Evolutionary conservation across 176 grass and related monocot species (phyloP).

Genomic region (Calamus simplicifolius): DNA sequence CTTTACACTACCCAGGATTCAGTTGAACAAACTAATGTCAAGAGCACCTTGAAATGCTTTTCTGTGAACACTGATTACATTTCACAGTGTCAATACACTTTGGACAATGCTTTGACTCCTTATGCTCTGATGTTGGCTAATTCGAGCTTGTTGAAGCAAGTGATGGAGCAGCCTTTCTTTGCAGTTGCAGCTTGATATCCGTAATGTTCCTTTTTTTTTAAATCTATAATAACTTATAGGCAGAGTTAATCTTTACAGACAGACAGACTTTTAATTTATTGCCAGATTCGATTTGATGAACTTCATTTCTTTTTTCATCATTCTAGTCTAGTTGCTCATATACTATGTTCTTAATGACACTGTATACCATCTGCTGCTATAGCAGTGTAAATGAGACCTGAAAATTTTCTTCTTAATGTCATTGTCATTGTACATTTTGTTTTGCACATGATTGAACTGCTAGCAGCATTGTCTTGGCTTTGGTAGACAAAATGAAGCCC

Average conservation of each 20-base stretch:
- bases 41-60: slow-evolving; percentile 97
- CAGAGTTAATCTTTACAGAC: slow-evolving; percentile 22
- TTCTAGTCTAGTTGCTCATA: background rate
- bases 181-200: slow-evolving; percentile 90
- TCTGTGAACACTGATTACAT: slow-evolving; percentile 99
- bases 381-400: too few relatives aligned
- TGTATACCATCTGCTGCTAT: background rate
- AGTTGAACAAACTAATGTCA: slow-evolving; percentile 79
- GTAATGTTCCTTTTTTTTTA: slow-evolving; percentile 84
- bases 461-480: too few relatives aligned
- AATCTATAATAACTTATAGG: slow-evolving; percentile 5
- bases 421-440: too few relatives aligned
- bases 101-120: slow-evolving; percentile 98
- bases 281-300: too few relatives aligned
- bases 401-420: too few relatives aligned
- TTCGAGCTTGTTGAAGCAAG: slow-evolving; percentile 99
- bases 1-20: slow-evolving; percentile 98
- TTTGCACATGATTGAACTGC: too few relatives aligned
- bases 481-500: too few relatives aligned
- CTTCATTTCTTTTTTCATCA: background rate
- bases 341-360: background rate
- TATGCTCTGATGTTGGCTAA: slow-evolving; percentile 98
- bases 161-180: slow-evolving; percentile 76
- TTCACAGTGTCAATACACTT: slow-evolving; percentile 96
- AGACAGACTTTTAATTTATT: slow-evolving; percentile 7